These are phyloP conservation scores for Phytophthora crassamura DNA, from an alignment of 352 stramenopile species.

Conservation along the genomic window DNA sequence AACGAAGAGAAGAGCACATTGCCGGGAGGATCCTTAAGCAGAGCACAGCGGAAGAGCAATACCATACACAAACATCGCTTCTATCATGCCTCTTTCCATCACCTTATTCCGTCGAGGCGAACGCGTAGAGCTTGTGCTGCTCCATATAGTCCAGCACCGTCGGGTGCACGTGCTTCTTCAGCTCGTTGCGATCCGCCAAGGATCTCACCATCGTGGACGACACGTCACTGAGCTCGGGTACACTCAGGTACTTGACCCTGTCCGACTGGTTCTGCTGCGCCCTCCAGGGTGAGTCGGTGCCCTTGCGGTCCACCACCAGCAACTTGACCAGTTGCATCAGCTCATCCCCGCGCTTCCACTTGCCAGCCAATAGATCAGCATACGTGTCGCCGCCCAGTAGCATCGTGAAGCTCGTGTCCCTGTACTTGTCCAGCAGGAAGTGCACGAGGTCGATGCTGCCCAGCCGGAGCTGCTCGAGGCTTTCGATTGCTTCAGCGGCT, in stretches of 20 bases:
- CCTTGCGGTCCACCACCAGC: constrained; percentile 76
- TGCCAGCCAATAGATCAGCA: constrained; percentile 77
- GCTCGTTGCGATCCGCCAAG: constrained; percentile 39
- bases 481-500: constrained; percentile 30
- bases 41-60: constrained; percentile 15
- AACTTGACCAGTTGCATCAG: constrained; percentile 71
- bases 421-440: constrained; percentile 53
- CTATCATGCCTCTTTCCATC: constrained; percentile 8
- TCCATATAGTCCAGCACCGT: constrained; percentile 84
- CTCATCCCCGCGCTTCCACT: constrained; percentile 88
- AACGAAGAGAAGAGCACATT: constrained; percentile 22
- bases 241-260: constrained; percentile 56
- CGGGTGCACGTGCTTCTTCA: constrained; percentile 54
- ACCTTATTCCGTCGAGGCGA: constrained; percentile 38
- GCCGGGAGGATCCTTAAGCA: constrained; percentile 24
- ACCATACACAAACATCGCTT: constrained; percentile 7
- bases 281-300: constrained; percentile 52
- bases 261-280: constrained; percentile 6
- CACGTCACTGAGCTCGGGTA: constrained; percentile 71
- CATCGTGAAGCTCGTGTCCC: constrained; percentile 71
- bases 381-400: constrained; percentile 87
- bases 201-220: constrained; percentile 76
- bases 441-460: constrained; percentile 82
- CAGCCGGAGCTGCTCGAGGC: constrained; percentile 43
- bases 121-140: constrained; percentile 76